A percentile compares a stretch with the other conserved stretches of the same genome.
phyloP scores from a whole-genome alignment of 176 grass and related monocot genomes.

The Tillandsia fasciculata region DNA sequence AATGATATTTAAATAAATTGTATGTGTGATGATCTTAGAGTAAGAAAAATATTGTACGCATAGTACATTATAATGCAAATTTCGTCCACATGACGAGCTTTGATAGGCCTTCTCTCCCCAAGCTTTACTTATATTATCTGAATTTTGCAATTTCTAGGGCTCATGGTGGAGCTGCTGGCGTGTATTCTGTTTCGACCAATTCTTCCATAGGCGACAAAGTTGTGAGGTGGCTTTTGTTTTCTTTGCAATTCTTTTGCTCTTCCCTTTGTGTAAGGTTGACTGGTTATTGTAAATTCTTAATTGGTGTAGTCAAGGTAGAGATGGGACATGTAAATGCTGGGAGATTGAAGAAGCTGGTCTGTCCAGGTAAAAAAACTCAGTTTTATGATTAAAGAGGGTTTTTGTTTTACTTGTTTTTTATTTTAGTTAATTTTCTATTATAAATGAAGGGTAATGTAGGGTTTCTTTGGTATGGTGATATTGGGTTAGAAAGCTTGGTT shows the following conservation, averaged over 20 bases:
- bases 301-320: conserved; percentile 69
- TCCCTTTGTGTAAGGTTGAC: not conserved
- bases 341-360: conserved; percentile 70
- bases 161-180: conserved; percentile 62
- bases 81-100: not conserved
- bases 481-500: not conserved
- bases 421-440: too few relatives aligned
- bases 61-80: not conserved
- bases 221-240: conserved; percentile 35
- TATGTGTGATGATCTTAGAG: too few relatives aligned
- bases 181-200: conserved; percentile 51
- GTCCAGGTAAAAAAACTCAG: conserved; percentile 35
- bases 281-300: conserved; percentile 9
- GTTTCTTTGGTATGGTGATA: not conserved
- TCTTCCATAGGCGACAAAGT: conserved; percentile 39
- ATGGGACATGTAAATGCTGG: conserved; percentile 93
- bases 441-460: too few relatives aligned
- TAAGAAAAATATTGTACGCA: too few relatives aligned
- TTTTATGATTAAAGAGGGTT: not conserved
- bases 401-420: not conserved
- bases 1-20: too few relatives aligned
- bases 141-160: conserved; percentile 39
- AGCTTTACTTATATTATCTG: conserved; percentile 3
- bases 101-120: not conserved
- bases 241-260: not conserved